Evolutionary conservation across 176 grass and related monocot genomes (phyloP).

Genomic region (Cocos nucifera): DNA sequence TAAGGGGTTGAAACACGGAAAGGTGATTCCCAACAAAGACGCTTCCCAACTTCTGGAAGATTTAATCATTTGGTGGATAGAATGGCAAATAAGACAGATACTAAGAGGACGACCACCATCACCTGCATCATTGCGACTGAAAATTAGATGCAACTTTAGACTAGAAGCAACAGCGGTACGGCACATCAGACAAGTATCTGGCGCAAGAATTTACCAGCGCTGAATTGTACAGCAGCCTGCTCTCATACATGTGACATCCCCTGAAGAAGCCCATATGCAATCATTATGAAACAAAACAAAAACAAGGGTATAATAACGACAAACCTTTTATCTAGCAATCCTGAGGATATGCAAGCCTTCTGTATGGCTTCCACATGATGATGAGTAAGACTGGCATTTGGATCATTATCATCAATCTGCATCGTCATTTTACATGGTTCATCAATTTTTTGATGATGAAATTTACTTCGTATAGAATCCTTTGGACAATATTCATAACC

Average conservation of each 20-base stretch:
- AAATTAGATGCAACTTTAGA: neutral
- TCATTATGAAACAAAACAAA: neutral
- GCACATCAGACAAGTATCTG: neutral
- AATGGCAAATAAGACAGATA: neutral
- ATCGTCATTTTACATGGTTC: conserved; percentile 6
- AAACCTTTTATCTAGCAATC: conserved; percentile 70
- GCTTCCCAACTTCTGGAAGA: too few species aligned
- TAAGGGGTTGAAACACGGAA: too few species aligned
- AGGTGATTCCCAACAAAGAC: too few species aligned
- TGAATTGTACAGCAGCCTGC: neutral
- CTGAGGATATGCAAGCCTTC: conserved; percentile 52
- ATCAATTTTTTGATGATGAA: conserved; percentile 26
- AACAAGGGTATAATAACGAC: neutral
- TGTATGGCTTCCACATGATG: conserved; percentile 56
- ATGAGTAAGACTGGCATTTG: conserved; percentile 48
- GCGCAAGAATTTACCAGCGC: conserved; percentile 1
- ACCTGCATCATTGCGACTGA: neutral
- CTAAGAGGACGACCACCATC: neutral
- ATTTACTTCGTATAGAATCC: too few species aligned
- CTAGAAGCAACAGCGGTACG: neutral
- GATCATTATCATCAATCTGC: conserved; percentile 4
- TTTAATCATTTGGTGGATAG: neutral
- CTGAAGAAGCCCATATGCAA: neutral
- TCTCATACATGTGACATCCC: neutral
- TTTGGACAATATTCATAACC: too few species aligned